Conservation (phyloP, 768 basidiomycete species). For the Sporobolomyces phaffii region DNA sequence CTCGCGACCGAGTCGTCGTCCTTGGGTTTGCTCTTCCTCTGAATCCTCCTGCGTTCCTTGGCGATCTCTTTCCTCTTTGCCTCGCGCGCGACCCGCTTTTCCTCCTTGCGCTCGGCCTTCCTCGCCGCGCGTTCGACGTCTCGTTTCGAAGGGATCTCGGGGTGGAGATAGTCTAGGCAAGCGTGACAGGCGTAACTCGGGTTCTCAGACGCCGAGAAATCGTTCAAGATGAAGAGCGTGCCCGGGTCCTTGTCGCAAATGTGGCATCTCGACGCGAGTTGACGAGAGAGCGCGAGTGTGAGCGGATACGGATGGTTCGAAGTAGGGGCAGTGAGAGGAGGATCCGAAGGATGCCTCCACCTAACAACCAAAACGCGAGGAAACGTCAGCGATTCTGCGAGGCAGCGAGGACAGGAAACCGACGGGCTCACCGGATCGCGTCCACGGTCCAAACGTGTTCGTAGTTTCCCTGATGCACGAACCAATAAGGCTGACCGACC, state of each 20-base stretch:
- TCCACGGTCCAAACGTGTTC: conserved; percentile 24
- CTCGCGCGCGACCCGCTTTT: neutral
- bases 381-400: too few species aligned
- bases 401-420: neutral
- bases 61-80: neutral
- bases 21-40: neutral
- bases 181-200: neutral
- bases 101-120: neutral
- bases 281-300: conserved; percentile 21
- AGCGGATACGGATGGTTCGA: conserved; percentile 4
- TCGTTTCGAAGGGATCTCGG: neutral
- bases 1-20: conserved; percentile 2
- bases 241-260: conserved; percentile 17
- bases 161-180: conserved; percentile 17
- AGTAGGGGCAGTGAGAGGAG: neutral
- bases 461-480: conserved; percentile 15
- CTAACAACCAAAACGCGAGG: neutral
- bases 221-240: neutral
- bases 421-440: conserved; percentile 6
- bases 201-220: conserved; percentile 13
- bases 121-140: neutral
- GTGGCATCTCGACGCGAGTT: neutral
- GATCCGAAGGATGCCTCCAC: conserved; percentile 6
- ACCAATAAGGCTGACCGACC: conserved; percentile 21
- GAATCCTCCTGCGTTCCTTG: neutral